phyloP scores from a whole-genome alignment of 2,329 filamentous ascomycete genomes.

The Diaporthe vexans region DNA sequence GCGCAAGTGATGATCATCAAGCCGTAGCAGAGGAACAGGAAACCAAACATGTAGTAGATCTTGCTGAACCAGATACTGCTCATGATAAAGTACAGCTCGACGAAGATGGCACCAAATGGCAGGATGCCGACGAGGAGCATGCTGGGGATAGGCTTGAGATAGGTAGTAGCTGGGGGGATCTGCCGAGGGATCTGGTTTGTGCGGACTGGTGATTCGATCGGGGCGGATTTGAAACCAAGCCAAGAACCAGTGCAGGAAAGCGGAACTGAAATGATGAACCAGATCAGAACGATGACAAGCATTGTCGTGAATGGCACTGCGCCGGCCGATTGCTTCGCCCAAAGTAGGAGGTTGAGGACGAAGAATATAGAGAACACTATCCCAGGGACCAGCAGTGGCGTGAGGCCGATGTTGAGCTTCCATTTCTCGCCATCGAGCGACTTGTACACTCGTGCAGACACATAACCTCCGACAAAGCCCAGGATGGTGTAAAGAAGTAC shows the following conservation, averaged over 20 bases:
- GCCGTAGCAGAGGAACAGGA: conserved; percentile 97
- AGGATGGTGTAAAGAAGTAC: conserved; percentile 94
- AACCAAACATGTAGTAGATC: conserved; percentile 99
- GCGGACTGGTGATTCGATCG: conserved; percentile 84
- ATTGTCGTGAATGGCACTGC: conserved; percentile 98
- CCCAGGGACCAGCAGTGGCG: conserved; percentile 86
- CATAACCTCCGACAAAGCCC: conserved; percentile 92
- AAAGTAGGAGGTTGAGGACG: conserved; percentile 94
- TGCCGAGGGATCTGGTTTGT: conserved; percentile 99
- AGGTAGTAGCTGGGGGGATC: conserved; percentile 87
- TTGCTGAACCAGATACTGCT: conserved; percentile 98
- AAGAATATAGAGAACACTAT: conserved; percentile 93
- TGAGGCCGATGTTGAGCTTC: conserved; percentile 93
- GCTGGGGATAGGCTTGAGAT: conserved; percentile 88
- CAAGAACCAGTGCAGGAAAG: conserved; percentile 92
- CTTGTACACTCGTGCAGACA: conserved; percentile 93
- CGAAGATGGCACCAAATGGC: conserved; percentile 96
- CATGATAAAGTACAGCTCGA: conserved; percentile 99
- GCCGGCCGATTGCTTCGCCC: conserved; percentile 91
- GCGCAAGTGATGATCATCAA: conserved; percentile 97
- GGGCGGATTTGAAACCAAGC: conserved; percentile 85
- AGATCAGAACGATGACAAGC: conserved; percentile 92
- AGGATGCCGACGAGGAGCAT: conserved; percentile 93
- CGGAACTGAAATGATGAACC: conserved; percentile 97
- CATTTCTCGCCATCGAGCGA: conserved; percentile 91